phyloP scores from a whole-genome alignment of 148 eudicot species.

The Simmondsia chinensis region DNA sequence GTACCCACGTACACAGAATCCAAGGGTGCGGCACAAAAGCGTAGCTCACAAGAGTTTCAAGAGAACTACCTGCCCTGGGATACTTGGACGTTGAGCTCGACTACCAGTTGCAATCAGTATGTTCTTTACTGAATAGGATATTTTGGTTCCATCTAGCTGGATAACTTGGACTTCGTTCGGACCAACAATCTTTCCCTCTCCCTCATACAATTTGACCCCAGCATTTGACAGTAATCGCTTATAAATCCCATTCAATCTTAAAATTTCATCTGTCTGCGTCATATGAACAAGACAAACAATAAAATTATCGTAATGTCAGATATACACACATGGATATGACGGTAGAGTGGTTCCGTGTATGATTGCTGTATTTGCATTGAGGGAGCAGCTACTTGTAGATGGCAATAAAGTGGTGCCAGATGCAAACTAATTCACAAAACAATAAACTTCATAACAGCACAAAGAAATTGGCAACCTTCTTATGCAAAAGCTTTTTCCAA shows the following conservation, averaged over 20 bases:
- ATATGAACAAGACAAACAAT: not conserved
- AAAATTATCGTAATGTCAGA: too few relatives aligned
- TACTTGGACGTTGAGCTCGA: constrained; percentile 71
- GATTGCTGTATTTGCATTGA: too few relatives aligned
- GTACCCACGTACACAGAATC: too few relatives aligned
- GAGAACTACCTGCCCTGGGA: constrained; percentile 65
- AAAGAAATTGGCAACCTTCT: constrained; percentile 53
- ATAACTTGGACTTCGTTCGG: constrained; percentile 90
- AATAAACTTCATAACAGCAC: constrained; percentile 5
- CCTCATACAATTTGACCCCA: constrained; percentile 91
- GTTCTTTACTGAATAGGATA: constrained; percentile 80
- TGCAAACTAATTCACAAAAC: too few relatives aligned
- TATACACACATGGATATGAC: too few relatives aligned
- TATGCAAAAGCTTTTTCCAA: constrained; percentile 91
- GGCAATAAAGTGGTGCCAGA: not conserved
- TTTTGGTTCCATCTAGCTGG: constrained; percentile 85
- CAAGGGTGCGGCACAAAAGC: too few relatives aligned
- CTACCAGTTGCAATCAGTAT: constrained; percentile 92
- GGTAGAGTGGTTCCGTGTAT: too few relatives aligned
- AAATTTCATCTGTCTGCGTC: constrained; percentile 79
- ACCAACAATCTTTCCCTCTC: constrained; percentile 84
- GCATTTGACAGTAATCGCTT: constrained; percentile 80
- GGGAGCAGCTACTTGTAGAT: constrained; percentile 1
- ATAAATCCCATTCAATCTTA: constrained; percentile 74
- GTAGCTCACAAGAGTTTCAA: not conserved